A percentile compares a stretch with the other conserved stretches of the same genome.
Conservation (phyloP, 148 eudicot genomes). For the Camellia japonica region DNA sequence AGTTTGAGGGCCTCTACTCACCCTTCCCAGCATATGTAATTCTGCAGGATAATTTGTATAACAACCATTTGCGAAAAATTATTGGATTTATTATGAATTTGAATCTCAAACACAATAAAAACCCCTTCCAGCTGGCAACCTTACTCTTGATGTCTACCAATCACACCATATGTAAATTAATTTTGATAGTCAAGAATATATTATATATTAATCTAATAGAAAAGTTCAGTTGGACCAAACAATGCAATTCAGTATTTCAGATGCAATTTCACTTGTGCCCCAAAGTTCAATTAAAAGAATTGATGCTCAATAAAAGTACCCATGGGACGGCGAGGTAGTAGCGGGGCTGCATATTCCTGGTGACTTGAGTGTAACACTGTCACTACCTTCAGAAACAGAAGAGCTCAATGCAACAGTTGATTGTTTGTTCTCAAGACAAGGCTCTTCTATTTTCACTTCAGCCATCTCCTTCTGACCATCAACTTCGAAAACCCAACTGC, state of each 20-base stretch:
- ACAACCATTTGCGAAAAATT: too few relatives aligned
- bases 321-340: conserved; percentile 57
- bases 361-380: conserved; percentile 62
- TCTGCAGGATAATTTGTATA: too few relatives aligned
- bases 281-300: not conserved
- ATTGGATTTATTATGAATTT: not conserved
- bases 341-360: conserved; percentile 66
- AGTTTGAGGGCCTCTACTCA: too few relatives aligned
- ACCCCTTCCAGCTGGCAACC: not conserved
- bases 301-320: conserved; percentile 40
- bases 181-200: not conserved
- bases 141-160: not conserved
- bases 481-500: conserved; percentile 19
- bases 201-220: not conserved
- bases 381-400: conserved; percentile 67
- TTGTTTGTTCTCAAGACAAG: conserved; percentile 77
- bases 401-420: conserved; percentile 71
- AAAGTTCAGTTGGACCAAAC: not conserved
- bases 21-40: not conserved
- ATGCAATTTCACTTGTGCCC: not conserved
- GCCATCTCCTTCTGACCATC: conserved; percentile 45
- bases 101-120: not conserved
- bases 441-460: conserved; percentile 48
- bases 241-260: not conserved
- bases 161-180: conserved; percentile 1